Evolutionary conservation across 129 eudicot species (phyloP).

Genomic region (Artemisia tridentata): DNA sequence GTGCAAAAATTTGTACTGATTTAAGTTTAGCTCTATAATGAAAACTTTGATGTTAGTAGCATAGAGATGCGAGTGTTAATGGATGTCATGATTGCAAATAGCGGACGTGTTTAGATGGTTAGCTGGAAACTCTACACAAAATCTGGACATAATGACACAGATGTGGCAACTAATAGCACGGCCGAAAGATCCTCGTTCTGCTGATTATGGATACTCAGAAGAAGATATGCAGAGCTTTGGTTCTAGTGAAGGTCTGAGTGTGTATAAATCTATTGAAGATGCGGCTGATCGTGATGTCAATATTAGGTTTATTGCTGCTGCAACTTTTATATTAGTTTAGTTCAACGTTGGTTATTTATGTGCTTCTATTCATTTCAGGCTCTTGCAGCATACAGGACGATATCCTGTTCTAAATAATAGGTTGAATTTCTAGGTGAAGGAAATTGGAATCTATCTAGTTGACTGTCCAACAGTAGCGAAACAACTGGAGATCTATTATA

Average conservation of each 20-base stretch:
- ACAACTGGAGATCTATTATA: conserved; percentile 54
- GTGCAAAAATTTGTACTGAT: background rate
- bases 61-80: too few species aligned
- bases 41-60: background rate
- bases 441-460: conserved; percentile 72
- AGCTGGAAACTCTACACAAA: conserved; percentile 75
- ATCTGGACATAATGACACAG: conserved; percentile 75
- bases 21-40: background rate
- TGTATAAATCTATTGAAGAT: conserved; percentile 64
- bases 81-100: conserved; percentile 22
- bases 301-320: conserved; percentile 44
- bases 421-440: conserved; percentile 61
- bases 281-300: conserved; percentile 73
- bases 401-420: conserved; percentile 36
- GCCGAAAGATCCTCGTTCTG: conserved; percentile 62
- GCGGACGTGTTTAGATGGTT: conserved; percentile 87
- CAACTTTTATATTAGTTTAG: background rate
- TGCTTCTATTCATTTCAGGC: conserved; percentile 36
- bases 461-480: conserved; percentile 60
- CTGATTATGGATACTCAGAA: conserved; percentile 78
- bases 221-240: conserved; percentile 69
- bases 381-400: conserved; percentile 86
- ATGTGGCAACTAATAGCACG: conserved; percentile 77
- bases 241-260: conserved; percentile 57
- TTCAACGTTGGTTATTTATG: background rate